A percentile compares a stretch with the other conserved stretches of the same genome.
phyloP scores from a whole-genome alignment of 208 protist genomes.

The Herpetomonas samuelpessoai region DNA sequence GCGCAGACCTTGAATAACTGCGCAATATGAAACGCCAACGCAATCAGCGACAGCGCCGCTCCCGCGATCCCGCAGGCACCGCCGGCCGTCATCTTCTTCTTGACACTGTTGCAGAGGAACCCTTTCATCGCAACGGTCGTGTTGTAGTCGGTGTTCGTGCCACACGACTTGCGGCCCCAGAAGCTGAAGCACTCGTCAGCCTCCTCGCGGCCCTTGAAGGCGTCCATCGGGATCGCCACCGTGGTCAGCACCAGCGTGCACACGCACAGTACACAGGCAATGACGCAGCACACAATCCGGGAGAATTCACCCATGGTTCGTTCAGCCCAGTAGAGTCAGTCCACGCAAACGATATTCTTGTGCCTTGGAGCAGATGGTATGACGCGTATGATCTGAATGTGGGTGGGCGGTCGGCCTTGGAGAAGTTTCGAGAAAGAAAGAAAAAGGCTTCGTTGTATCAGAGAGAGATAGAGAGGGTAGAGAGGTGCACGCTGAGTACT shows the following conservation, averaged over 20 bases:
- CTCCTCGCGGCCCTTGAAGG: neutral
- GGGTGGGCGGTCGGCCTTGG: too few relatives aligned
- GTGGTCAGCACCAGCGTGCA: neutral
- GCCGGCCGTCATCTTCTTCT: neutral
- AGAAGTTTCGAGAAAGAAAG: neutral
- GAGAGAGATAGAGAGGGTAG: neutral
- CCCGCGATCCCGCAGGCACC: neutral
- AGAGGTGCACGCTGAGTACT: too few relatives aligned
- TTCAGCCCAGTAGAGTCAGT: too few relatives aligned
- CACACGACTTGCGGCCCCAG: neutral
- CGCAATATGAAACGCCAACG: neutral
- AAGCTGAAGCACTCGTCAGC: neutral
- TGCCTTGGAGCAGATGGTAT: too few relatives aligned
- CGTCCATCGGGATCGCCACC: neutral
- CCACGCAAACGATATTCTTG: too few relatives aligned
- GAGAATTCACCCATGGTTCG: neutral
- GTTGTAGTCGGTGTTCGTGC: neutral
- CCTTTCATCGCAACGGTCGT: neutral
- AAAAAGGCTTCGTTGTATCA: neutral
- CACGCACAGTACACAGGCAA: neutral
- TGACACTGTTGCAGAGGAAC: neutral
- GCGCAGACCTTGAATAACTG: neutral
- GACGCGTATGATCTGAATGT: too few relatives aligned
- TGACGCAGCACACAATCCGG: neutral
- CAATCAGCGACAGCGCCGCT: neutral